A percentile compares a stretch with the other conserved stretches of the same genome.
Evolutionary conservation across 2,329 filamentous ascomycete species (phyloP).

Genomic region (Colletotrichum horii): DNA sequence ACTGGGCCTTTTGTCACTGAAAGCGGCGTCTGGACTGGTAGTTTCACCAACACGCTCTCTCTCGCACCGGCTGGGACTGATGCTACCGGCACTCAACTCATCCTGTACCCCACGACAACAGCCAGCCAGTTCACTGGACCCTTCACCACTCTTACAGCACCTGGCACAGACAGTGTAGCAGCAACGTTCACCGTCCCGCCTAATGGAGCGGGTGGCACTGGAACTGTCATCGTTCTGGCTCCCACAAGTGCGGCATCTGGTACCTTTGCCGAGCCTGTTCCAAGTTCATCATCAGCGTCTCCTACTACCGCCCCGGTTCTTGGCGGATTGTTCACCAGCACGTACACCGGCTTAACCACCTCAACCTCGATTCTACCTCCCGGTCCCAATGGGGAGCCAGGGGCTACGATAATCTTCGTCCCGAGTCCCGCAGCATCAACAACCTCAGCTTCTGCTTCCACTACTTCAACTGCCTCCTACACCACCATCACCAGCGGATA

Average conservation of each 20-base stretch:
- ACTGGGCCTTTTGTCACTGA: neutral
- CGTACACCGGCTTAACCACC: neutral
- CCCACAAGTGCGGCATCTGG: neutral
- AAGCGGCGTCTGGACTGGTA: neutral
- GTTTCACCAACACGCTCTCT: neutral
- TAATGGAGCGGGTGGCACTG: neutral
- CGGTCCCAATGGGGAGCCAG: neutral
- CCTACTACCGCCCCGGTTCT: neutral
- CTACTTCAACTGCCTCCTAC: neutral
- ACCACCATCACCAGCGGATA: neutral
- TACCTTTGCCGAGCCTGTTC: neutral
- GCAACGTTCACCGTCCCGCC: neutral
- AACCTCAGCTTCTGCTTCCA: neutral
- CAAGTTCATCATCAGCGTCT: neutral
- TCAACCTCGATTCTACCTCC: neutral
- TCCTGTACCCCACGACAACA: neutral
- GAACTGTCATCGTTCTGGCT: neutral
- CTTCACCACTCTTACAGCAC: neutral
- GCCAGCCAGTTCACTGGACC: neutral
- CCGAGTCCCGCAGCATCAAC: neutral
- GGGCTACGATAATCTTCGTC: neutral
- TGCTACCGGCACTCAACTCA: neutral
- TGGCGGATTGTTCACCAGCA: neutral
- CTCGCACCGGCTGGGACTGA: neutral
- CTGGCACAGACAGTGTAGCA: neutral